Base-by-base conservation (phyloP, 1,284 basidiomycete species). In the Leccinum subatratum region DNA sequence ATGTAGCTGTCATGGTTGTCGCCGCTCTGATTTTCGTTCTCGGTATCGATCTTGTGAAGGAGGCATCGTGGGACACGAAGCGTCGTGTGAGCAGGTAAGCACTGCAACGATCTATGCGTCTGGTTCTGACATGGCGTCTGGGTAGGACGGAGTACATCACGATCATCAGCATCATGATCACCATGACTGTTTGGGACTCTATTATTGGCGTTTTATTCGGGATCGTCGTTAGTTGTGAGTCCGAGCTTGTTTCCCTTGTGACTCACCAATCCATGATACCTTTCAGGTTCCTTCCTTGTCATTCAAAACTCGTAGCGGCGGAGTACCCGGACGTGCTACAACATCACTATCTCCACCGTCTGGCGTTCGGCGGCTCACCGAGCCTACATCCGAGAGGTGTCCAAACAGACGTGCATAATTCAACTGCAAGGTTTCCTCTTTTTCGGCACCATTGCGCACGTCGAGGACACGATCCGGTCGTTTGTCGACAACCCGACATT, bases 51-150 rank as follows among this genome's bases (percentile, higher is more conserved):
- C 86, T 99, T 34, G 88, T 94, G 37, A 96, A 96, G 74, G 96
- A 97, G 75, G 95, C 96, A 0, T 78, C 98, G 4, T 98, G 95
- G 95, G 96, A 99, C 79, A 97, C 96, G 4, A 83, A 94, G 59
- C 86, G 94, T 75, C 88, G 95, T 20, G 94, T 95, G 22, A 94
- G 87, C 82, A 81, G 83, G 82, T 89, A 81, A 81, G 79, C 79
- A 37, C 81, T 81, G 28, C 11, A 3, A 32, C 11, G 3, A 6
- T 20, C 14, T n/a, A n/a, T 30, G 45, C 0, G 30, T 57, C 39
- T 1, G 22, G 54, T 67, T 61, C 59, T 68, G 62, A 74, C 22
- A n/a, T 16, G 5, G 4, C 3, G 30, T 61, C 45, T 1, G 63
- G 63, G 3, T 62, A 89, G 86, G 75, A 82, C 81, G 62, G 91